Base-by-base conservation (phyloP, 1,139 yeast genomes). In the Sporopachydermia cereana region DNA sequence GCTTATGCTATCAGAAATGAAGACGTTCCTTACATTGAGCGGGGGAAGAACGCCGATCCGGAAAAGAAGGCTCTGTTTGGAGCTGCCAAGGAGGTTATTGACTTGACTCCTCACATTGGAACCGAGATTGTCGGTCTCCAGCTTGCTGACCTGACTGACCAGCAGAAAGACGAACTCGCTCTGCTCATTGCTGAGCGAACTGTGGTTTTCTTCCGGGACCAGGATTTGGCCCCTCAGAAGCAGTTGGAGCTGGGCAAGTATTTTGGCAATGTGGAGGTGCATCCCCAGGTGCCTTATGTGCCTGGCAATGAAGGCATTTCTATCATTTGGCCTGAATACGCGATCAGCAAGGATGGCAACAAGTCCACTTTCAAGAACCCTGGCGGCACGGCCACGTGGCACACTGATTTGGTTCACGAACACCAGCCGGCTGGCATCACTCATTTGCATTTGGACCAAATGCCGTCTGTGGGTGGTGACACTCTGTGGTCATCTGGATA, bases 171-270 rank as follows among this genome's bases (percentile, higher is more conserved):
- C 53, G 81, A 72, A 51, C 58, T 73, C 55, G 78, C 78, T 9
- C 56, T 71, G 39, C 57, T 73, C 44, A 61, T 72, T 49, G 74
- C 77, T n/a, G 74, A 71, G 52, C 63, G 77, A 53, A 72, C 69
- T 39, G 76, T 79, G 44, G 78, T 77, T 29, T 74, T 79, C 14
- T 80, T 80, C 63, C 69, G 84, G 58, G 70, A 76, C 52, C 88
- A 80, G 59, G 71, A 73, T 47, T 56, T 71, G 44, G 54, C 72
- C 16, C 72, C 74, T 9, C 67, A 64, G 51, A 66, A 63, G 45
- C 76, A 71, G 52, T 56, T 63, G 48, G 70, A 67, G 46, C 56
- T 71, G 39, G 76, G 75, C 36, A 54, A 64, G 21, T 70, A 69
- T 55, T 69, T 57, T 55, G 76, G 76, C 24, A 65, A 67, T 47